These are phyloP conservation scores for Aspergillus phoenicis DNA, from an alignment of 2,329 filamentous ascomycete species.

Conservation along the genomic window DNA sequence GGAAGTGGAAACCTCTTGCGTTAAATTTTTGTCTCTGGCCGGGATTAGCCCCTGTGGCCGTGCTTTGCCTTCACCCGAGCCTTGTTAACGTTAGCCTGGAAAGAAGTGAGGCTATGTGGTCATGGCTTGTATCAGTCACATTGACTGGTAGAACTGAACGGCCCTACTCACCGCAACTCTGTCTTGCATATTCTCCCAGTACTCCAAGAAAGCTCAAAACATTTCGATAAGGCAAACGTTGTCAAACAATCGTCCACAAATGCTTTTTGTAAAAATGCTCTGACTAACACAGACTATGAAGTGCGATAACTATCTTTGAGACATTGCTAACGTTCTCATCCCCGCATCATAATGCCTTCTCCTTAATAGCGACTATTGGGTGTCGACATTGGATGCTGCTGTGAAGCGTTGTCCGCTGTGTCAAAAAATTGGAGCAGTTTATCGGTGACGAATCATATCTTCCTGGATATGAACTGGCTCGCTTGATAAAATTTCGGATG, in stretches of 20 bases:
- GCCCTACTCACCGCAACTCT: background rate
- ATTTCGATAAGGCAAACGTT: too few species aligned
- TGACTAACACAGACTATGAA: too few species aligned
- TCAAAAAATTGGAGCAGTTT: background rate
- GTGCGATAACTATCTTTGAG: too few species aligned
- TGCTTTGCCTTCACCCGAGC: background rate
- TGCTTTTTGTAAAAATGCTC: too few species aligned
- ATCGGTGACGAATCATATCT: background rate
- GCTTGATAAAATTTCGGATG: background rate
- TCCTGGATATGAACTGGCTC: background rate
- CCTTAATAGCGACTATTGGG: background rate
- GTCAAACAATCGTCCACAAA: too few species aligned
- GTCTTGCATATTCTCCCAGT: background rate
- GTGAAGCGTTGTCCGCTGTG: background rate
- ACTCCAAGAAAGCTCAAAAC: too few species aligned
- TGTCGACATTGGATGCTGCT: background rate
- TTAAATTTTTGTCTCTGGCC: background rate
- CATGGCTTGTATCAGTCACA: background rate
- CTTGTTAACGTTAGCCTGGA: background rate
- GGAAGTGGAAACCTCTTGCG: background rate
- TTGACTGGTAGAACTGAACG: background rate
- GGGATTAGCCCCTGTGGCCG: background rate
- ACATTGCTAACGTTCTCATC: background rate
- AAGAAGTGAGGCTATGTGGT: background rate
- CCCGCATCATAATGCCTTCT: background rate